Conservation (phyloP, 495 filamentous ascomycete species). For the Immersiella caudata region DNA sequence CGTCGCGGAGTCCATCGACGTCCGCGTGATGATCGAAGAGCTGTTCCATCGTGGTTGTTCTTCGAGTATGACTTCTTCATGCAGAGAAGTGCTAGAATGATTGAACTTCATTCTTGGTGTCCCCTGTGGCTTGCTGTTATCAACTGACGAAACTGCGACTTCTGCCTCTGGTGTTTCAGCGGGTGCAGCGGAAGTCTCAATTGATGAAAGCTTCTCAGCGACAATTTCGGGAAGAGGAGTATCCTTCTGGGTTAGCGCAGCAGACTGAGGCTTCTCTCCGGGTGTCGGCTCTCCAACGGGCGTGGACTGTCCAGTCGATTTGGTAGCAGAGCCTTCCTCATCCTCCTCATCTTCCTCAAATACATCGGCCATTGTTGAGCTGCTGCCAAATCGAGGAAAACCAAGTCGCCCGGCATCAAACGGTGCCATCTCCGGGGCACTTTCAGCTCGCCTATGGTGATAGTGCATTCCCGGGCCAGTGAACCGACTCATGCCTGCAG, state of each 20-base stretch:
- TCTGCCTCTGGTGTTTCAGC: not conserved
- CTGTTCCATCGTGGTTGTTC: not conserved
- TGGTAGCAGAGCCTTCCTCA: constrained; percentile 33
- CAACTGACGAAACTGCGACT: not conserved
- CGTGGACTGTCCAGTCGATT: constrained; percentile 34
- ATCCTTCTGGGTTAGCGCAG: not conserved
- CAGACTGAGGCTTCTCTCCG: constrained; percentile 19
- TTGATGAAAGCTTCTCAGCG: not conserved
- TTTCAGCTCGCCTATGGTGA: constrained; percentile 88
- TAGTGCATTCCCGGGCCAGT: constrained; percentile 83
- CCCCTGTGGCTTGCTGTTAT: constrained; percentile 18
- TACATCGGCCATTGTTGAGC: constrained; percentile 80
- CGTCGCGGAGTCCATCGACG: constrained; percentile 51
- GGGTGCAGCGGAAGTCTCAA: not conserved
- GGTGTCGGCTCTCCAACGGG: constrained; percentile 28
- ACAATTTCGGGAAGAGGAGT: not conserved
- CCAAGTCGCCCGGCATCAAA: constrained; percentile 71
- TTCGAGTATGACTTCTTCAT: constrained; percentile 49
- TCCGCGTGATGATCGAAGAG: not conserved
- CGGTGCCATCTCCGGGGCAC: constrained; percentile 84
- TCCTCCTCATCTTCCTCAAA: constrained; percentile 94
- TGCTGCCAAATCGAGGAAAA: constrained; percentile 61
- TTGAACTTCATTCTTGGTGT: constrained; percentile 41
- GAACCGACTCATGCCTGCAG: constrained; percentile 74
- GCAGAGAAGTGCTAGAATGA: constrained; percentile 43